Evolutionary conservation across 345 rosid genomes (phyloP), one percentile per base, ranked within the genome.

Genomic region (Trapa bicornis): DNA sequence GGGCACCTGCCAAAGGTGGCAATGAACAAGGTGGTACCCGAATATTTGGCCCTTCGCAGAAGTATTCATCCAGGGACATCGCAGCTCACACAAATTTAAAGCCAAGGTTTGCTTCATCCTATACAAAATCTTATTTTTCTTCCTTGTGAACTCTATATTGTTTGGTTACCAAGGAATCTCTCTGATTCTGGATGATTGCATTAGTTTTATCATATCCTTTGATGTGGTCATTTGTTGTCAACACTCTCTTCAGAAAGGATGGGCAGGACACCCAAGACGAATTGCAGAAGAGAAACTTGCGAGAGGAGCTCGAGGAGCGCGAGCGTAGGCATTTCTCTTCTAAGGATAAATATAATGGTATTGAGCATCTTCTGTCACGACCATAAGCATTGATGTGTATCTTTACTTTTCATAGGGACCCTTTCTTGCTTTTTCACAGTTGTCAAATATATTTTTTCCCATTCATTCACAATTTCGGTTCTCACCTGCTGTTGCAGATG

Each of bases 1-100:
- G 99, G 99, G 96, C 95, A 32, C 99, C 99, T 47, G 99, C 97
- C 0, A 94, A 94, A 83, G 99, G 99, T 72, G 96, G 99, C 6
- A 87, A 91, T 67, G 99, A 94, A 81, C 97, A 91, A 64, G 99
- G 99, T 4, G 99, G 97, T 42, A 86, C 99, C 66, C 84, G 99
- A 53, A 89, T 94, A 52, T 94, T 94, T 9, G 99, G 99, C n/a
- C 93, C 97, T 0, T 94, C 96, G 4, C 97, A 94, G 87, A 94
- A 94, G 80, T 91, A 86, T 75, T 94, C 99, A 0, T 94, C 99
- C 0, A 82, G 99, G 71, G 97, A 94, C 79, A 72, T 94, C 67
- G 99, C 97, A 1, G 78, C 99, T 68, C 99, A 94, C 83, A 89
- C 99, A 1, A 74, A 65, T 65, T 73, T 94, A 68, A 94, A 94